phyloP scores from a whole-genome alignment of 176 grass and related monocot genomes.

The Elymus sibiricus region DNA sequence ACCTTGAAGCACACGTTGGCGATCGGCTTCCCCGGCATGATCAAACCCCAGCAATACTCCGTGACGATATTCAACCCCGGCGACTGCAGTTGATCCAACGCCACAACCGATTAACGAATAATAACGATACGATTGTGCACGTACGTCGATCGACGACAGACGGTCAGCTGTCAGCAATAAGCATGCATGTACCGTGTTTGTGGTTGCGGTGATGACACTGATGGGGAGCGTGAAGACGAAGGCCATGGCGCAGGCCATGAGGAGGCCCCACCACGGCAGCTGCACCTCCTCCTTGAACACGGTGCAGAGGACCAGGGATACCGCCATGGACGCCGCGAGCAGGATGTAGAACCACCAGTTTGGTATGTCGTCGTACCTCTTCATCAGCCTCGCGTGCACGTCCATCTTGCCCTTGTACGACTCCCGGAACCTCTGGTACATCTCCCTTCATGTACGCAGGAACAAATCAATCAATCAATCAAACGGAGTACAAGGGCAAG shows the following conservation, averaged over 20 bases:
- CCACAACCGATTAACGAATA: not conserved
- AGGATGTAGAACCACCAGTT: constrained; percentile 80
- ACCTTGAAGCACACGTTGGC: constrained; percentile 98
- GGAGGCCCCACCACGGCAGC: constrained; percentile 86
- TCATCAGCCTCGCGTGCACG: constrained; percentile 90
- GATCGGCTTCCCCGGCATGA: constrained; percentile 76
- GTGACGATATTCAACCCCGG: constrained; percentile 83
- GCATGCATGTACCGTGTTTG: constrained; percentile 52
- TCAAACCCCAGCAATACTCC: constrained; percentile 72
- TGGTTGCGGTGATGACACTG: constrained; percentile 82
- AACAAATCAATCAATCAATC: not conserved
- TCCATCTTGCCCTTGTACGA: constrained; percentile 63
- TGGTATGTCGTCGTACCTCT: constrained; percentile 71
- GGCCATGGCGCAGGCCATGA: constrained; percentile 68
- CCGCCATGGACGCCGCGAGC: constrained; percentile 28
- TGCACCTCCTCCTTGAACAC: constrained; percentile 73
- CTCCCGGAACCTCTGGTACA: constrained; percentile 51
- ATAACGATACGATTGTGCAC: no score
- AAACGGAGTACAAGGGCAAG: no score
- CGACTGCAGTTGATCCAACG: constrained; percentile 32
- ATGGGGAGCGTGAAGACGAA: constrained; percentile 85
- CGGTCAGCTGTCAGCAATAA: no score
- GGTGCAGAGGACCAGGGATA: constrained; percentile 65
- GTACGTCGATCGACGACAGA: not conserved
- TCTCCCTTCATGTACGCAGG: constrained; percentile 51